Evolutionary conservation across 2,329 filamentous ascomycete species (phyloP).

Genomic region (Diaporthe ampelina): DNA sequence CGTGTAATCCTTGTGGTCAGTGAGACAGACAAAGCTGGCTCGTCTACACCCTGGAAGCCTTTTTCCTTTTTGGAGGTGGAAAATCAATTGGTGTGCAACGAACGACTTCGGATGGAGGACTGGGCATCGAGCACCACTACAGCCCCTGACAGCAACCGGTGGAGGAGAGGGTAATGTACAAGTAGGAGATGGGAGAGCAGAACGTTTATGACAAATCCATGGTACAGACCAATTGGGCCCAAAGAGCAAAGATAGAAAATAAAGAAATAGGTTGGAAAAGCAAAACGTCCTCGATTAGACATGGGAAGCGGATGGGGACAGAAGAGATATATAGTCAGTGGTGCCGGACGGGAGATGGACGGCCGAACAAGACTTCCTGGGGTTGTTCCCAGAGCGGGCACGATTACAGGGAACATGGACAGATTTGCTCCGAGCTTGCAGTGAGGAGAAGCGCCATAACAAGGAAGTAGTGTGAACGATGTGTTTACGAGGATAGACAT

Average conservation of each 20-base stretch:
- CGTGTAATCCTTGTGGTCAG: background rate
- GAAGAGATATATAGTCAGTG: slow-evolving; percentile 62
- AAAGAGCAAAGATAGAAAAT: slow-evolving; percentile 42
- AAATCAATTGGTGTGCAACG: slow-evolving; percentile 40
- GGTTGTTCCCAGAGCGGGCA: slow-evolving; percentile 39
- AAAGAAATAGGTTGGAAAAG: slow-evolving; percentile 39
- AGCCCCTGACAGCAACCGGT: slow-evolving; percentile 34
- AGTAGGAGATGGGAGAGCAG: slow-evolving; percentile 43
- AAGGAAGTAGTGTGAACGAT: slow-evolving; percentile 43
- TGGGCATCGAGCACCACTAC: slow-evolving; percentile 42
- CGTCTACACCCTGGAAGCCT: slow-evolving; percentile 23
- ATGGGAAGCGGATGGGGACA: slow-evolving; percentile 55
- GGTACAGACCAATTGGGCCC: slow-evolving; percentile 52
- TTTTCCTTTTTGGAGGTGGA: slow-evolving; percentile 38
- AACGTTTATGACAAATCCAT: slow-evolving; percentile 56
- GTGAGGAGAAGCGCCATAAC: slow-evolving; percentile 43
- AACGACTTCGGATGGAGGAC: slow-evolving; percentile 40
- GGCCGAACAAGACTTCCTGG: slow-evolving; percentile 44
- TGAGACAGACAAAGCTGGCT: slow-evolving; percentile 32
- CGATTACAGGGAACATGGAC: slow-evolving; percentile 41
- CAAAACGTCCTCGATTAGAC: slow-evolving; percentile 43
- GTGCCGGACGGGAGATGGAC: slow-evolving; percentile 42
- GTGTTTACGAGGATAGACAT: slow-evolving; percentile 43
- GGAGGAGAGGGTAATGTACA: slow-evolving; percentile 44
- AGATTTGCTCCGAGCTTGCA: slow-evolving; percentile 40